Evolutionary conservation across 1,284 basidiomycete genomes (phyloP), one percentile per base, ranked within the genome.

Genomic region (Malassezia restricta): DNA sequence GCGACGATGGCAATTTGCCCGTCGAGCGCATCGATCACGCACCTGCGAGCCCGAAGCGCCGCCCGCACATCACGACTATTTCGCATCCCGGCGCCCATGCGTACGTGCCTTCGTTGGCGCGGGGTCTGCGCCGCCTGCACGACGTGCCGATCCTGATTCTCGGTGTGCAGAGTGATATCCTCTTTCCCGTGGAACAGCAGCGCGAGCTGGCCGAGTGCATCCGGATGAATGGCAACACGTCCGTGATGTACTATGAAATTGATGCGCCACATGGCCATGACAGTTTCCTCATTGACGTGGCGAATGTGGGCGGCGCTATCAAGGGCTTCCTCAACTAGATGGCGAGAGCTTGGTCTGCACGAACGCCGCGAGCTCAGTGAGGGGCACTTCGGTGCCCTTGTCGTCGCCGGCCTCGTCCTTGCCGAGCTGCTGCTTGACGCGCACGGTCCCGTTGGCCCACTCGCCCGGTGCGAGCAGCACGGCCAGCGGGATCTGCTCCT

Each of bases 101-200:
- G 3, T 83, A 95, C 75, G 79, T 98, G 9, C 78, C 83, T 8
- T 83, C 82, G 28, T 81, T 99, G 8, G 84, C 87, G 0, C 78
- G 79, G n/a, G 94, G 92, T 28, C 80, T 99, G 47, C 68, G 77
- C 32, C 83, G 87, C 3, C 79, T 98, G 1, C 75, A 77, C 11
- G 76, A 84, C 54, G 92, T 83, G 32, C 91, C 94, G 0, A 82
- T 80, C 1, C 79, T 99, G 28, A 80, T 99, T 1, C 79, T 99
- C 9, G 94, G 94, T 15, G 92, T 95, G 5, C 92, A 99, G 76
- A 87, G 84, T 66, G 92, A 99, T 68, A 91, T 96, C 38, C 77
- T 99, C 24, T 96, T 99, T 76, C 88, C 91, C 0, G 87, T 96
- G 6, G 91, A 96, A 68, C 92, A 98, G 75, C 94, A 98, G 75